Base-by-base conservation (phyloP, 306 rosid genomes). In the Trifolium dubium region DNA sequence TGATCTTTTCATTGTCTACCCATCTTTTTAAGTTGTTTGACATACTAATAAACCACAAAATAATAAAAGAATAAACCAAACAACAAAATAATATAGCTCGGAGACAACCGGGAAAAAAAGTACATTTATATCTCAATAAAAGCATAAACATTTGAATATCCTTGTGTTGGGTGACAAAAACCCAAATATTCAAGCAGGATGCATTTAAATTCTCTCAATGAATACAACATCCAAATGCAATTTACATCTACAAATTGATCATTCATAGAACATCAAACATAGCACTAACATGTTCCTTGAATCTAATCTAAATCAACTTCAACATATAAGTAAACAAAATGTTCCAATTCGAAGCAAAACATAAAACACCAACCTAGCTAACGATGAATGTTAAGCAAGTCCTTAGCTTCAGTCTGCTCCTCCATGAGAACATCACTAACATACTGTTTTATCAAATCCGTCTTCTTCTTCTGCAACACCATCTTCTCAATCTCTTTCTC, bases 391-490 rank as follows among this genome's bases (percentile, higher is more conserved):
- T 94, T 91, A 60, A 94, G 98, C 98, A 94, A 88, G 66, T 87
- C 62, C 73, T 89, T 84, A 4, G 85, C 88, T 61, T 84, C 88
- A 60, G 49, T 86, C 85, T 94, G 97, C 77, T 88, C 97, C 86
- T 89, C 97, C 86, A 88, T 40, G 10, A 94, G 82, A 2, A 43
- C 88, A 2, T 88, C 90, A 74, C 96, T 91, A 3, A 79, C 79
- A 74, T 94, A 94, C 90, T 66, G 89, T 54, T 75, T 86, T 82
- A 91, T 77, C 40, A 94, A 65, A 34, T 94, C 98, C 86, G 51
- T 79, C 87, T 91, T 91, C 86, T 94, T 94, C 92, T 91, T 94
- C 92, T 94, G 87, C 79, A 94, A 39, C 69, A 94, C 92, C 98
- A 92, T 94, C 84, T 43, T 91, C 88, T 94, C 98, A 15, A 94